Conservation (phyloP, 345 rosid genomes). For the Syzygium jambos region DNA sequence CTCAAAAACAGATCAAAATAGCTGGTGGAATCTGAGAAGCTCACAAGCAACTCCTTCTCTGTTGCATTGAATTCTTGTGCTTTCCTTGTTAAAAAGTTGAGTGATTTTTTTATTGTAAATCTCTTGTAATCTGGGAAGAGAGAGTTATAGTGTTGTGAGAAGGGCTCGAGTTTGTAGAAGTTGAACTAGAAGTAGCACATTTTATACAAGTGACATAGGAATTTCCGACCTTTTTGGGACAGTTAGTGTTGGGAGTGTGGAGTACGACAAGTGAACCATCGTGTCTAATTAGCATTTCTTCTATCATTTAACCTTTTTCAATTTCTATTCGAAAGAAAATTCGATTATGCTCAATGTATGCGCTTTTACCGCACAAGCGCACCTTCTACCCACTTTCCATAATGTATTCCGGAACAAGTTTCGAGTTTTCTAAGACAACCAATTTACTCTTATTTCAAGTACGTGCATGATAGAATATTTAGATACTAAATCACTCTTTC, state of each 20-base stretch:
- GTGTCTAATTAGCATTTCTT: not conserved
- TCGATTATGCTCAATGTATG: not conserved
- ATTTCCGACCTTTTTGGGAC: not conserved
- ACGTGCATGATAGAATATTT: not conserved
- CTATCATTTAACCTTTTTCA: not conserved
- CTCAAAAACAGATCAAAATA: not conserved
- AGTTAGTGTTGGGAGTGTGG: not conserved
- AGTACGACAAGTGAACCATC: not conserved
- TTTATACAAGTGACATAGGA: not conserved
- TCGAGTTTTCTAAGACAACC: fast-evolving
- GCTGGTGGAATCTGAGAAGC: not conserved
- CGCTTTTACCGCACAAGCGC: not conserved
- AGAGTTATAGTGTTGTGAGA: not conserved
- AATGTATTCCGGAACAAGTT: not conserved
- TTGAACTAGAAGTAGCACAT: not conserved
- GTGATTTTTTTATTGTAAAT: not conserved
- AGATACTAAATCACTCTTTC: too few relatives aligned
- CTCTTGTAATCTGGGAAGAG: not conserved
- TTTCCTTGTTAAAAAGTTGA: not conserved
- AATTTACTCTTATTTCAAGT: not conserved
- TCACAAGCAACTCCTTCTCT: not conserved
- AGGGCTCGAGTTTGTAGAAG: not conserved
- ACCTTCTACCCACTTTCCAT: not conserved
- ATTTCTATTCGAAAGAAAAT: not conserved
- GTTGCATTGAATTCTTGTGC: not conserved